Conservation (phyloP, 1,284 basidiomycete genomes). For the Sporisorium sorghi region DNA sequence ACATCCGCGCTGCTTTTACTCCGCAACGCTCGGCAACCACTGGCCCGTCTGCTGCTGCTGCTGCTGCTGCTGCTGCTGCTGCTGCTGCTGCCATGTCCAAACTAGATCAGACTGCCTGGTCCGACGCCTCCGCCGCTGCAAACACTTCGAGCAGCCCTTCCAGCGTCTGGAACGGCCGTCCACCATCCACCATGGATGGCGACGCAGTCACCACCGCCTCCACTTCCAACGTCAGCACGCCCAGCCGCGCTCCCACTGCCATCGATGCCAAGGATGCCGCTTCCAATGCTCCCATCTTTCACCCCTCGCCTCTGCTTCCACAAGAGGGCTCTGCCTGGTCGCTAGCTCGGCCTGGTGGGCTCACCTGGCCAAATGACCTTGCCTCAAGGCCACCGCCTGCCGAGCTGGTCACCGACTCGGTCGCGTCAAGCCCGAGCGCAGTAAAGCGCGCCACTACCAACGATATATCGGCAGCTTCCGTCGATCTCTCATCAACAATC, state of each 20-base stretch:
- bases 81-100: constrained; percentile 30
- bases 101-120: constrained; percentile 36
- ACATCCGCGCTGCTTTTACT: neutral
- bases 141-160: constrained; percentile 30
- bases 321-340: constrained; percentile 48
- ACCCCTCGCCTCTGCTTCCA: constrained; percentile 38
- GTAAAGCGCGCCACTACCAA: constrained; percentile 23
- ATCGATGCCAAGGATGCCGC: constrained; percentile 26
- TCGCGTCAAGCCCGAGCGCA: constrained; percentile 28
- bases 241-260: constrained; percentile 23
- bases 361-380: constrained; percentile 41
- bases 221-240: constrained; percentile 49
- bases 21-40: constrained; percentile 15
- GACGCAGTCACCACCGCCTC: constrained; percentile 43
- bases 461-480: neutral
- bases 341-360: constrained; percentile 16
- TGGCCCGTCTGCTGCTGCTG: constrained; percentile 1
- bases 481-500: constrained; percentile 6
- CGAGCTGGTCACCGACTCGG: constrained; percentile 19
- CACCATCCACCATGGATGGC: constrained; percentile 36
- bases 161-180: constrained; percentile 48
- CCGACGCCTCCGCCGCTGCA: constrained; percentile 31
- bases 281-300: constrained; percentile 26
- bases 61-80: constrained; percentile 7
- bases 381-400: constrained; percentile 10